A percentile compares a stretch with the other conserved stretches of the same genome.
Conservation (phyloP, 805 yeast genomes). For the Pichia paraexigua region DNA sequence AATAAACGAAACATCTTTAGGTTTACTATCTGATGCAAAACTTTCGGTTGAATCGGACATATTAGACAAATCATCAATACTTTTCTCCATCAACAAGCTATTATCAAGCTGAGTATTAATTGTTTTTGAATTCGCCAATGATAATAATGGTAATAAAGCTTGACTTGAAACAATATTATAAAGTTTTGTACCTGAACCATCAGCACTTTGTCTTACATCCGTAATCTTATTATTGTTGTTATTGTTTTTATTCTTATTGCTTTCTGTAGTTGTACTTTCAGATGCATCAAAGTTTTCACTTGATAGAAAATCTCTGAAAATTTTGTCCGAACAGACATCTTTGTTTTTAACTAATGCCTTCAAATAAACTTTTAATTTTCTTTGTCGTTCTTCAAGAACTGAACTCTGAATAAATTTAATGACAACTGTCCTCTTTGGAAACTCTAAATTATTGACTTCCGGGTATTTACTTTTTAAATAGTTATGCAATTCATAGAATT, state of each 20-base stretch:
- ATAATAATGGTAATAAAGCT: conserved; percentile 8
- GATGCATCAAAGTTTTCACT: conserved; percentile 46
- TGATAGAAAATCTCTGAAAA: conserved; percentile 71
- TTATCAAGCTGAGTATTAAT: background rate
- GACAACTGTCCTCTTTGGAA: conserved; percentile 60
- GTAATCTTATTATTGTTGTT: conserved; percentile 11
- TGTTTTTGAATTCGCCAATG: background rate
- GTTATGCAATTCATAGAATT: conserved; percentile 65
- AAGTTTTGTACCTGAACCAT: conserved; percentile 24
- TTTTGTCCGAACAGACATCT: conserved; percentile 63
- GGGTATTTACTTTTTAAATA: conserved; percentile 50
- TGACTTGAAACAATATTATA: conserved; percentile 28
- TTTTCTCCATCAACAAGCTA: background rate
- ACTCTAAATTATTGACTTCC: conserved; percentile 38
- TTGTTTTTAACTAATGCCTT: conserved; percentile 49
- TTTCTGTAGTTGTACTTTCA: conserved; percentile 6
- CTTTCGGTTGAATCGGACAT: background rate
- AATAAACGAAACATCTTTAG: conserved; percentile 43
- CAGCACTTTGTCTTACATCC: conserved; percentile 12
- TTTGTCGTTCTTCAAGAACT: conserved; percentile 55
- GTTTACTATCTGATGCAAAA: background rate
- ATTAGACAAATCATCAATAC: background rate
- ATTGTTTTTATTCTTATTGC: conserved; percentile 5
- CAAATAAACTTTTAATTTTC: conserved; percentile 55
- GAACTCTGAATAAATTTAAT: conserved; percentile 61